Conservation (phyloP, 2,329 filamentous ascomycete genomes). For the Polytolypa hystricis region DNA sequence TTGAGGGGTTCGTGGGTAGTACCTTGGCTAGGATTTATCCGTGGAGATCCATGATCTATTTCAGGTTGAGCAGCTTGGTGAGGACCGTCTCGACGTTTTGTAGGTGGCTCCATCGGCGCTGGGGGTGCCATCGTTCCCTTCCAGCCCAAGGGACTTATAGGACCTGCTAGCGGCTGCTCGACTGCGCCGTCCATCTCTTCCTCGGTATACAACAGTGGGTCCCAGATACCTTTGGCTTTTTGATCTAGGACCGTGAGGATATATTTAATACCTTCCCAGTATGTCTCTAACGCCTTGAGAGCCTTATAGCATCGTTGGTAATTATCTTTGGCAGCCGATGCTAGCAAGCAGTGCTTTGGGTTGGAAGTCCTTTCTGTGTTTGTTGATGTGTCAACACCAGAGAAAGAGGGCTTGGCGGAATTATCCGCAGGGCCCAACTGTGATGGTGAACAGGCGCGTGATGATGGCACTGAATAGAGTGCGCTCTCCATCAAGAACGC, state of each 20-base stretch:
- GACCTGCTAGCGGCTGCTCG: constrained; percentile 42
- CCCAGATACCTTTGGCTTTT: constrained; percentile 75
- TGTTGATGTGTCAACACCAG: constrained; percentile 20
- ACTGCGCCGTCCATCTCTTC: constrained; percentile 69
- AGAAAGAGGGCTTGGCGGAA: constrained; percentile 25
- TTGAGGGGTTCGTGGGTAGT: constrained; percentile 17
- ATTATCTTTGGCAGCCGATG: constrained; percentile 72
- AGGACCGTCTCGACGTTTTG: no score
- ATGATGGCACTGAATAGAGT: constrained; percentile 55
- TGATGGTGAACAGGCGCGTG: constrained; percentile 44
- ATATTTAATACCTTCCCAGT: constrained; percentile 80
- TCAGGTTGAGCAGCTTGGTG: constrained; percentile 13
- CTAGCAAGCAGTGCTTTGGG: constrained; percentile 63
- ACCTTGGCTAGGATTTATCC: constrained; percentile 42
- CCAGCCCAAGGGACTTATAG: constrained; percentile 43
- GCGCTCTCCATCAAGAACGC: constrained; percentile 78
- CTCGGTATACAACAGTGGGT: constrained; percentile 52
- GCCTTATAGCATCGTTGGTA: constrained; percentile 82
- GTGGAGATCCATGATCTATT: constrained; percentile 30
- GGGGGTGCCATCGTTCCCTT: constrained; percentile 25
- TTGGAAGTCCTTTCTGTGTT: constrained; percentile 23
- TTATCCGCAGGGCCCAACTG: constrained; percentile 22
- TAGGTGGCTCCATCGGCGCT: constrained; percentile 16
- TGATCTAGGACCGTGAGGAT: constrained; percentile 79
- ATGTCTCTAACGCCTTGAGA: constrained; percentile 65